Conservation (phyloP, 148 eudicot species). For the Chenopodium album region DNA sequence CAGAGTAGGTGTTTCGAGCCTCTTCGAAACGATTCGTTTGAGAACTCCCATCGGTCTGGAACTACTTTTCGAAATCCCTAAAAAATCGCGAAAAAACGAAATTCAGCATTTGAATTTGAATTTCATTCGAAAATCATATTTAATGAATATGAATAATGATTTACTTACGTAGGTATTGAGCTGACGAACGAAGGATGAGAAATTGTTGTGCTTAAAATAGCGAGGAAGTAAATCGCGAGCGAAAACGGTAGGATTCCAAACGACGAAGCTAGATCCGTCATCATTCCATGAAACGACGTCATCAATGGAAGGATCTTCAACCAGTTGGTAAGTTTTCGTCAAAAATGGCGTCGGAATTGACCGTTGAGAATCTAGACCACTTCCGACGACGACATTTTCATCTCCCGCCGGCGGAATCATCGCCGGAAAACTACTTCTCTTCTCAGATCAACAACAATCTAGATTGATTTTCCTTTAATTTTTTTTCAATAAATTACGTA, state of each 20-base stretch:
- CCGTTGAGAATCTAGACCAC: conserved; percentile 38
- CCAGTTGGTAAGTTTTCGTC: conserved; percentile 79
- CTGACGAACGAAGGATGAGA: conserved; percentile 93
- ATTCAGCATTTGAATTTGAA: not conserved
- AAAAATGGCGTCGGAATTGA: conserved; percentile 81
- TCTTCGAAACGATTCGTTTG: conserved; percentile 63
- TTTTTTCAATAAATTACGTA: too few species aligned
- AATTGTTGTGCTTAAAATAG: conserved; percentile 88
- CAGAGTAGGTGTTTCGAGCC: conserved; percentile 64
- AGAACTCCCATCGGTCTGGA: conserved; percentile 93
- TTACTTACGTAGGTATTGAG: conserved; percentile 74
- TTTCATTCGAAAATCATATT: not conserved
- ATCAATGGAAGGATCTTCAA: conserved; percentile 66
- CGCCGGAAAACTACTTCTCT: not conserved
- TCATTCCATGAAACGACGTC: conserved; percentile 92
- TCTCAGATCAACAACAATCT: not conserved
- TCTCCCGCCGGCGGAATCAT: conserved; percentile 48
- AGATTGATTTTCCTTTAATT: too few species aligned
- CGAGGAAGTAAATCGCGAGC: conserved; percentile 91
- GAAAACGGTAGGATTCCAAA: conserved; percentile 88
- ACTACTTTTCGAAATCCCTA: conserved; percentile 93
- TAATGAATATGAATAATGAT: not conserved
- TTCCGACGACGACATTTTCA: conserved; percentile 24
- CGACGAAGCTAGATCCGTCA: conserved; percentile 85
- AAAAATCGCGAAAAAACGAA: not conserved